phyloP scores from a whole-genome alignment of 2,329 filamentous ascomycete genomes.

The Penicillium concentricum region DNA sequence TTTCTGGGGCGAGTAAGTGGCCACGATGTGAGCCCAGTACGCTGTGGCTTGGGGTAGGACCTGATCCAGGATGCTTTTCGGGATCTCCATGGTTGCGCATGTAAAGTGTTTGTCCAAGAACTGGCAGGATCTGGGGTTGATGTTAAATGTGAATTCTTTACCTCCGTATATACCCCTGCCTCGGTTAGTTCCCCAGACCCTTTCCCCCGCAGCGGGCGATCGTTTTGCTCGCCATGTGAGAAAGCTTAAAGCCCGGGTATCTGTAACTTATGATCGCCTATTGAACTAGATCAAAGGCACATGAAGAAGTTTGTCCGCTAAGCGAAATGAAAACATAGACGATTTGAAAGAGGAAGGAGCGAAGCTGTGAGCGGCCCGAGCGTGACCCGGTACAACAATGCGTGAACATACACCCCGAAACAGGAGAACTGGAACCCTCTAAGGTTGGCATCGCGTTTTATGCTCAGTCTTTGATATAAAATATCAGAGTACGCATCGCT shows the following conservation, averaged over 20 bases:
- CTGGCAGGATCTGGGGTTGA: not conserved
- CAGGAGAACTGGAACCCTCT: too few species aligned
- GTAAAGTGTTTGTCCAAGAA: not conserved
- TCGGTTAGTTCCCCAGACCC: constrained; percentile 1
- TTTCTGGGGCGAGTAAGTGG: constrained; percentile 18
- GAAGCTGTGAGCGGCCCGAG: not conserved
- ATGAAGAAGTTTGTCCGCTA: not conserved
- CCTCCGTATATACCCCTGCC: not conserved
- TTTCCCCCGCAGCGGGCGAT: not conserved
- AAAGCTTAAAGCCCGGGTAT: not conserved
- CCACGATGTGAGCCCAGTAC: constrained; percentile 19
- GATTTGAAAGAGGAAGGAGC: too few species aligned
- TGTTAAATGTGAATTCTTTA: not conserved
- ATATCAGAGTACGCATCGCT: too few species aligned
- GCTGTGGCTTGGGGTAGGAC: constrained; percentile 7
- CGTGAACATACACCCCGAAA: too few species aligned
- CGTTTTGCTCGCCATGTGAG: not conserved
- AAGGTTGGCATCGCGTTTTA: too few species aligned
- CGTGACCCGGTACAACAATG: not conserved
- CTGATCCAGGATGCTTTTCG: not conserved
- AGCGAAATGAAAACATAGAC: too few species aligned
- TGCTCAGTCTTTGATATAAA: not conserved
- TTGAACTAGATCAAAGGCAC: not conserved
- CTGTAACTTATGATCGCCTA: not conserved
- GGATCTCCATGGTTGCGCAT: not conserved